Conservation (phyloP, 345 rosid species). For the Draba incana region DNA sequence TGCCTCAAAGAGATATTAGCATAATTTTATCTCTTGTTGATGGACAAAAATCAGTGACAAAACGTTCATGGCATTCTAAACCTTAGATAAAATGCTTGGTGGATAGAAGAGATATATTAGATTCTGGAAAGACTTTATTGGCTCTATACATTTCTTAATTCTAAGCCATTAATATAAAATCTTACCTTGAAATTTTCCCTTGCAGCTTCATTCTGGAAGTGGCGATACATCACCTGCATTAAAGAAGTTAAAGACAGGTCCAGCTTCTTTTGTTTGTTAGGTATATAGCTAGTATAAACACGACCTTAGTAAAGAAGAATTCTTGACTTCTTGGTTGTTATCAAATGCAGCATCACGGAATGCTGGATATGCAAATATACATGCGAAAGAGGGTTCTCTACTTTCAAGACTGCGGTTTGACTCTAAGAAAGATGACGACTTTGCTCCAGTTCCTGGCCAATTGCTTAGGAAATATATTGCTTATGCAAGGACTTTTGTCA, state of each 20-base stretch:
- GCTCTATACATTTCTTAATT: neutral
- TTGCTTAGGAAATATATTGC: conserved; percentile 92
- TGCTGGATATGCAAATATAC: conserved; percentile 46
- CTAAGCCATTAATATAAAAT: conserved; percentile 11
- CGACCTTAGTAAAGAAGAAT: neutral
- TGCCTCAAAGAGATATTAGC: conserved; percentile 20
- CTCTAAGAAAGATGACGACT: conserved; percentile 67
- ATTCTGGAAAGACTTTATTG: conserved; percentile 5
- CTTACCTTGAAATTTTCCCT: conserved; percentile 11
- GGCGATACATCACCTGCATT: conserved; percentile 55
- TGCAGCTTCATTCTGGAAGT: conserved; percentile 84
- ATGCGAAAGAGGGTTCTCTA: conserved; percentile 59
- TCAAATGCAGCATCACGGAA: conserved; percentile 50
- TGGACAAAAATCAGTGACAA: conserved; percentile 13
- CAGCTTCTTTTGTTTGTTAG: conserved; percentile 37
- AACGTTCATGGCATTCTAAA: conserved; percentile 1
- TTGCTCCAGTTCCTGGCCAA: conserved; percentile 78
- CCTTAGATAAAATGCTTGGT: conserved; percentile 14
- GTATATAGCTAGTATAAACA: conserved; percentile 27
- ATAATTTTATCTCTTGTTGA: neutral
- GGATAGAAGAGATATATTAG: neutral
- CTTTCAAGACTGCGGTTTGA: conserved; percentile 80
- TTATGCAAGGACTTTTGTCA: conserved; percentile 78
- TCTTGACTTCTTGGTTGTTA: conserved; percentile 31
- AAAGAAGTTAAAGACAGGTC: conserved; percentile 61